Evolutionary conservation across 108 stramenopile genomes (phyloP).

Genomic region (Stephanodiscus minutulus): DNA sequence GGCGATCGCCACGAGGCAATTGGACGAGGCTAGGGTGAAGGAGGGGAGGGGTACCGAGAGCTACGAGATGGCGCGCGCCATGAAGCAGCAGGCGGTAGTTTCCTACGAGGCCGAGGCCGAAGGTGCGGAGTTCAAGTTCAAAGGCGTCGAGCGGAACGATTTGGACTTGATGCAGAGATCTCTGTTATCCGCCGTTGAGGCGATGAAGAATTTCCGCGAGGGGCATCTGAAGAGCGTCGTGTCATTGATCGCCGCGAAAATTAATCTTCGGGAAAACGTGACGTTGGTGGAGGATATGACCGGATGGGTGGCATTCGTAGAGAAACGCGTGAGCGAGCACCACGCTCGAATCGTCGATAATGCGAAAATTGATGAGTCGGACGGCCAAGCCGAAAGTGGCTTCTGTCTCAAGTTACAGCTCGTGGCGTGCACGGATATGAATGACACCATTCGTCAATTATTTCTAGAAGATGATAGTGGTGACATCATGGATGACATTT

Average conservation of each 20-base stretch:
- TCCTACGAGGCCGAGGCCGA: conserved; percentile 52
- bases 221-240: conserved; percentile 4
- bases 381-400: conserved; percentile 5
- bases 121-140: conserved; percentile 40
- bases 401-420: conserved; percentile 33
- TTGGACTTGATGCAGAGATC: conserved; percentile 53
- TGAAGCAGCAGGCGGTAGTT: conserved; percentile 39
- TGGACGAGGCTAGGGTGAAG: conserved; percentile 63
- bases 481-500: not conserved
- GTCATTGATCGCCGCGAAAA: not conserved
- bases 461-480: conserved; percentile 20
- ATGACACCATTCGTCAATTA: conserved; percentile 29
- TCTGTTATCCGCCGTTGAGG: conserved; percentile 25
- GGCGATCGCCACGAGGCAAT: conserved; percentile 50
- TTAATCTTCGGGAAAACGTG: not conserved
- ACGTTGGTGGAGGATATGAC: conserved; percentile 21
- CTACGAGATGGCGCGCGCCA: conserved; percentile 47
- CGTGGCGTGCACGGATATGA: conserved; percentile 32
- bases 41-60: conserved; percentile 55
- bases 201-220: conserved; percentile 37
- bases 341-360: conserved; percentile 9
- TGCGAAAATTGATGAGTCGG: conserved; percentile 17
- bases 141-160: conserved; percentile 50
- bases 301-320: conserved; percentile 18
- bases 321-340: conserved; percentile 24